Conservation (phyloP, 345 rosid genomes). For the Clausena lansium region DNA sequence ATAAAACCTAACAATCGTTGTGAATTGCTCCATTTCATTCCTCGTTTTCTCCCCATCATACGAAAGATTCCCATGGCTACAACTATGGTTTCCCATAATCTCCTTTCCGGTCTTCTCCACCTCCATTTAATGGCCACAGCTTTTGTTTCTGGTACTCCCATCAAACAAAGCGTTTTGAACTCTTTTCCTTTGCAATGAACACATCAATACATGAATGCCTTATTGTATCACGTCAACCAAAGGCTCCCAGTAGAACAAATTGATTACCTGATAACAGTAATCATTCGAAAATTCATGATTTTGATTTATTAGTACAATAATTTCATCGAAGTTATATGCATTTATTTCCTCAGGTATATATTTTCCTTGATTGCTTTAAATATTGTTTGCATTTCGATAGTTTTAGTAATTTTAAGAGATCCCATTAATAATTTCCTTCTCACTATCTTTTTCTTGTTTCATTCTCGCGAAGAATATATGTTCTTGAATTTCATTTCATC, state of each 20-base stretch:
- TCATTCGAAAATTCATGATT: not conserved
- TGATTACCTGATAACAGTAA: no score
- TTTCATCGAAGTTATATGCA: no score
- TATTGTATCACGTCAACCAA: conserved; percentile 37
- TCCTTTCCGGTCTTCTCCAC: conserved; percentile 17
- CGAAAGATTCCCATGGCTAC: not conserved
- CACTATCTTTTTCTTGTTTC: no score
- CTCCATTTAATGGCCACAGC: conserved; percentile 10
- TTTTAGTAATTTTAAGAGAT: no score
- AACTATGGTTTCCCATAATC: conserved; percentile 21
- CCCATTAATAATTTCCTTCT: no score
- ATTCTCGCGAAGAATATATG: no score
- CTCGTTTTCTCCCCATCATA: not conserved
- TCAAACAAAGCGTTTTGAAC: not conserved
- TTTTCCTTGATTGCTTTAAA: not conserved
- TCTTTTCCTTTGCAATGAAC: conserved; percentile 27
- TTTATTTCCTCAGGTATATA: no score
- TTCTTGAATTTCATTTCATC: no score
- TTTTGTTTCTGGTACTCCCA: not conserved
- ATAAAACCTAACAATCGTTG: not conserved
- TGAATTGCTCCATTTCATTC: not conserved
- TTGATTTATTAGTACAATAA: not conserved
- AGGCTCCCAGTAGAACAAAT: conserved; percentile 23
- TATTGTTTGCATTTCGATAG: no score
- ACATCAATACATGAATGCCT: conserved; percentile 31